Conservation (phyloP, 805 yeast genomes). For the Starmera amethionina region DNA sequence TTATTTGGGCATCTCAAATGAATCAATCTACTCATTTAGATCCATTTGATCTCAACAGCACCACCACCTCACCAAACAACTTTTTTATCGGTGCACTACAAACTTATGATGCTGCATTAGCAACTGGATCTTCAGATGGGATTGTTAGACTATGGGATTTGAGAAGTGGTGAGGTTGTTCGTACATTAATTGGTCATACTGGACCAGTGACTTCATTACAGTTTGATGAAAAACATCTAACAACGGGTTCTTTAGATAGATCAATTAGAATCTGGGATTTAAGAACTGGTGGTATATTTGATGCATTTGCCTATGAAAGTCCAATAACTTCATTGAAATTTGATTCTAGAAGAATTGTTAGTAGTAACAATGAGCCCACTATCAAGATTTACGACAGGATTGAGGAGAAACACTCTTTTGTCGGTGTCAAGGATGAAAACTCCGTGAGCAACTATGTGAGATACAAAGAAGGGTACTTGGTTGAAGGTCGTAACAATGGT, state of each 20-base stretch:
- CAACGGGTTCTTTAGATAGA: slow-evolving; percentile 56
- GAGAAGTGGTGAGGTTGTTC: slow-evolving; percentile 55
- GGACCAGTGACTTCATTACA: slow-evolving; percentile 59
- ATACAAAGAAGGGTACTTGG: slow-evolving; percentile 54
- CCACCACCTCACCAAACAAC: background rate
- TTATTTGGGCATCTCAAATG: slow-evolving; percentile 43
- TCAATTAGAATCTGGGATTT: slow-evolving; percentile 67
- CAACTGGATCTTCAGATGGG: slow-evolving; percentile 74
- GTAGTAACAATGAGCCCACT: slow-evolving; percentile 37
- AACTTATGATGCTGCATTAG: slow-evolving; percentile 66
- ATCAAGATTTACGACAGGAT: slow-evolving; percentile 52
- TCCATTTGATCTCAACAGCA: slow-evolving; percentile 1
- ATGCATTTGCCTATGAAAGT: slow-evolving; percentile 51
- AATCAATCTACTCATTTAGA: slow-evolving; percentile 10
- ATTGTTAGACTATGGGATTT: slow-evolving; percentile 69
- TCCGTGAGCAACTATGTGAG: slow-evolving; percentile 31
- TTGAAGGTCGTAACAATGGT: slow-evolving; percentile 58
- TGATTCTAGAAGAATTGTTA: slow-evolving; percentile 46
- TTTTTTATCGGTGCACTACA: slow-evolving; percentile 60
- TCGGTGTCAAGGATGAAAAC: slow-evolving; percentile 31
- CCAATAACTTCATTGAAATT: slow-evolving; percentile 50
- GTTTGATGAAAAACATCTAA: slow-evolving; percentile 55
- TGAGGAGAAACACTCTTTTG: slow-evolving; percentile 40
- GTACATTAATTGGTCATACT: slow-evolving; percentile 57
- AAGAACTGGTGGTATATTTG: slow-evolving; percentile 52